phyloP scores from a whole-genome alignment of 345 rosid species.

The Citrus medica region DNA sequence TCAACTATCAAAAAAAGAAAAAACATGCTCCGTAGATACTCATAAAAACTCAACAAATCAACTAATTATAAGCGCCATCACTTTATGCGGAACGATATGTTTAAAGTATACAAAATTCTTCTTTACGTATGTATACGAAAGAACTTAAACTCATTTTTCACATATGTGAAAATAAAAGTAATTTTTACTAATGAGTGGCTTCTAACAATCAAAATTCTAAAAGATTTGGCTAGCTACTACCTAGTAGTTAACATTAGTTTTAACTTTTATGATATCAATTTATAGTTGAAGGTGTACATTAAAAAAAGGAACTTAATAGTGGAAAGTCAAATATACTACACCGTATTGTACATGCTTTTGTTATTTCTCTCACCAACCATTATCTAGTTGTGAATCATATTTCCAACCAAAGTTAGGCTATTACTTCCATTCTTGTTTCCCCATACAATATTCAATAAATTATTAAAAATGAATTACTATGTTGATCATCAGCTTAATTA shows the following conservation, averaged over 20 bases:
- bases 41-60: no score
- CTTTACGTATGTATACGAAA: fast-evolving
- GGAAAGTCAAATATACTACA: background rate
- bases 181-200: background rate
- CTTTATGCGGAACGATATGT: fast-evolving
- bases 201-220: background rate
- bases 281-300: background rate
- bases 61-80: no score
- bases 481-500: background rate
- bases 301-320: no score
- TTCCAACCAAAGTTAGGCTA: background rate
- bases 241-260: background rate
- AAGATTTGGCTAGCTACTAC: background rate
- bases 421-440: background rate
- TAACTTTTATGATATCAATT: no score
- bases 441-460: background rate
- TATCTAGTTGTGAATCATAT: background rate
- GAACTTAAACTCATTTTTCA: no score
- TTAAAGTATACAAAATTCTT: no score
- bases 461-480: no score
- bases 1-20: no score
- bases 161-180: no score
- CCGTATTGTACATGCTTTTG: background rate
- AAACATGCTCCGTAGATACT: no score
- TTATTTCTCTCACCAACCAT: background rate